Percentiles rank a stretch among this genome's conserved stretches.
Conservation (phyloP, 1,284 basidiomycete genomes). For the Cryptococcus sp. region DNA sequence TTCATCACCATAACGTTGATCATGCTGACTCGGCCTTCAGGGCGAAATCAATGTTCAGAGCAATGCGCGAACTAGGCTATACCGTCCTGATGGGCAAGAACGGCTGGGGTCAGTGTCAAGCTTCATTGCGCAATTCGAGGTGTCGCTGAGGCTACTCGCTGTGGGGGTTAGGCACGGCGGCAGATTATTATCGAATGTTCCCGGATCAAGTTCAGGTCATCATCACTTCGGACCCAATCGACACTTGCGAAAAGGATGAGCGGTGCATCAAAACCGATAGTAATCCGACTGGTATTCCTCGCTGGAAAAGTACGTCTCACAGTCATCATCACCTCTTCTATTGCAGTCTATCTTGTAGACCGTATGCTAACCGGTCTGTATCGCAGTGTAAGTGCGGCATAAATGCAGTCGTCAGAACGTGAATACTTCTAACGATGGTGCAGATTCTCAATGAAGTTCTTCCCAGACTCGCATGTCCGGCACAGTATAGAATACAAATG, state of each 20-base stretch:
- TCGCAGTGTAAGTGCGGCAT: not conserved
- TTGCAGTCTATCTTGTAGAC: not conserved
- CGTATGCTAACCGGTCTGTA: not conserved
- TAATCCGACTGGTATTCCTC: constrained; percentile 5
- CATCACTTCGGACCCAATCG: constrained; percentile 6
- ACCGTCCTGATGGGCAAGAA: constrained; percentile 7
- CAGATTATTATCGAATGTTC: constrained; percentile 6
- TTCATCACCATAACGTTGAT: too few species aligned
- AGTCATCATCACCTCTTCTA: not conserved
- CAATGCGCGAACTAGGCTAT: constrained; percentile 5
- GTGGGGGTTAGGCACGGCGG: not conserved
- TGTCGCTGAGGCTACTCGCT: not conserved
- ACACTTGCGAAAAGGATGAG: constrained; percentile 3
- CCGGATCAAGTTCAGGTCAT: constrained; percentile 10
- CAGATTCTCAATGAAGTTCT: constrained; percentile 7
- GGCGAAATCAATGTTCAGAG: constrained; percentile 9
- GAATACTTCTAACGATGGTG: too few species aligned
- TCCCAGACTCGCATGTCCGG: constrained; percentile 7
- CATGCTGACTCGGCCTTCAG: not conserved
- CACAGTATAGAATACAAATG: constrained; percentile 9
- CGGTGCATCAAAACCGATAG: constrained; percentile 1
- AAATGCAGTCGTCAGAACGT: not conserved
- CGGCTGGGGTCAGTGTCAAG: constrained; percentile 3
- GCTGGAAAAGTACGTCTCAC: constrained; percentile 4
- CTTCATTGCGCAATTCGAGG: too few species aligned